Base-by-base conservation (phyloP, 1,139 yeast genomes). In the Hanseniaspora gamundiae region DNA sequence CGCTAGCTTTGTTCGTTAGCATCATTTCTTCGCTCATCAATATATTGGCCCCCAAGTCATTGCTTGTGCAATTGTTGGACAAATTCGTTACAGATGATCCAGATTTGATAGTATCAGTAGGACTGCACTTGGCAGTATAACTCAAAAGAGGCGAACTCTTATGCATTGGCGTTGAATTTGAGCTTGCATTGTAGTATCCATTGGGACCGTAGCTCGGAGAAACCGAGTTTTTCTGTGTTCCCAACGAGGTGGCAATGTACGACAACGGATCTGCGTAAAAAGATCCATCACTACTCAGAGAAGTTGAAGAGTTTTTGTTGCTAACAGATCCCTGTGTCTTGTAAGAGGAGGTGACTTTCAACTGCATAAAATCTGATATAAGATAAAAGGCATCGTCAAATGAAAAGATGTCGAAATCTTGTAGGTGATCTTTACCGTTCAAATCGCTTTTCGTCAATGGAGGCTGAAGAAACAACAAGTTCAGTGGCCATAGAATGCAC, bases 401-500 rank as follows among this genome's bases (percentile, higher is more conserved):
- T 8, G 39, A 22, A 24, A 36, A 36, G 22, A 41, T 19, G 5
- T 33, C 36, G 9, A 19, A 13, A 10, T 17, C 22, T 4, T 33
- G 21, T n/a, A 19, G n/a, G 11, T 24, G 26, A 6, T 33, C 13
- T n/a, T 13, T 19, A 8, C 20, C 9, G 9, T 17, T 17, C 19
- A 19, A 19, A 4, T 33, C 10, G 19, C 2, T 17, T 13, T 7
- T 17, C 4, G n/a, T 17, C 6, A 33, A 7, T n/a, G 36, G 14
- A 17, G 36, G 36, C 52, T 82, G 91, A 8, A 75, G 62, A 44
- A 75, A 66, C 52, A 88, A 79, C 21, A 81, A 62, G 43, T 71
- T 73, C 59, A 80, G 64, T 0, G 93, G 93, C 93, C 93, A 82
- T 42, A 76, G 61, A 2, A 82, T 73, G 47, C 67, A 75, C 54